Conservation (phyloP, 352 stramenopile species). For the Globisporangium sylvaticum region DNA sequence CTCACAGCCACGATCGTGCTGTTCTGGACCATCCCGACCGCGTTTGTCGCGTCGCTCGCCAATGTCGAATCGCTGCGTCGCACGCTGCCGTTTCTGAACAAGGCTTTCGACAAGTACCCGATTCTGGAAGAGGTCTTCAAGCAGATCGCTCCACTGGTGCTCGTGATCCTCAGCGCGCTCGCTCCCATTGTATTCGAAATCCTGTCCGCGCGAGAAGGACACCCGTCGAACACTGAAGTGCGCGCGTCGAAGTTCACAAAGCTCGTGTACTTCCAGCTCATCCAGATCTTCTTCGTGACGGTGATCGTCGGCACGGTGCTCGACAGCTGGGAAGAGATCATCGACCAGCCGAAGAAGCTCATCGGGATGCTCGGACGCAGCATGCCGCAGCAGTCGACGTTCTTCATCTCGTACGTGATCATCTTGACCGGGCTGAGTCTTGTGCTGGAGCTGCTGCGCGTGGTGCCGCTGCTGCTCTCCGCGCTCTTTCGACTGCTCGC, state of each 20-base stretch:
- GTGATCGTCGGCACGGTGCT: constrained; percentile 74
- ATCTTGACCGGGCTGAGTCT: constrained; percentile 59
- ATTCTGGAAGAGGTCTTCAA: constrained; percentile 59
- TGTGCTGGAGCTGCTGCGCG: constrained; percentile 56
- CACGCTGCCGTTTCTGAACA: constrained; percentile 59
- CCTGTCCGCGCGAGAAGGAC: constrained; percentile 58
- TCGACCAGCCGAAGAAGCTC: constrained; percentile 64
- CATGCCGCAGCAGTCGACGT: constrained; percentile 80
- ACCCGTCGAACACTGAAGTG: constrained; percentile 64
- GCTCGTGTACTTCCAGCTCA: constrained; percentile 75
- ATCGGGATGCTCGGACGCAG: constrained; percentile 68
- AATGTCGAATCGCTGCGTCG: constrained; percentile 64
- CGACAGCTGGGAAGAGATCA: constrained; percentile 64
- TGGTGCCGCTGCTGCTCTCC: constrained; percentile 46
- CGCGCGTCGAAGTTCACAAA: constrained; percentile 68
- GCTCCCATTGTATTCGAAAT: constrained; percentile 63
- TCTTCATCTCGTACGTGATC: constrained; percentile 84
- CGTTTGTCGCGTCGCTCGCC: constrained; percentile 67
- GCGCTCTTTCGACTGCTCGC: constrained; percentile 49
- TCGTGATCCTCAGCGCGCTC: constrained; percentile 56
- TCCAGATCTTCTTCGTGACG: constrained; percentile 83
- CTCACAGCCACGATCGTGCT: constrained; percentile 66
- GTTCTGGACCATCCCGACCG: constrained; percentile 83
- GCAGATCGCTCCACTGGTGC: constrained; percentile 62
- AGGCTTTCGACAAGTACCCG: constrained; percentile 58